A percentile compares a stretch with the other conserved stretches of the same genome.
phyloP scores from a whole-genome alignment of 106 monocot species.

The Dendrobium chrysotoxum region DNA sequence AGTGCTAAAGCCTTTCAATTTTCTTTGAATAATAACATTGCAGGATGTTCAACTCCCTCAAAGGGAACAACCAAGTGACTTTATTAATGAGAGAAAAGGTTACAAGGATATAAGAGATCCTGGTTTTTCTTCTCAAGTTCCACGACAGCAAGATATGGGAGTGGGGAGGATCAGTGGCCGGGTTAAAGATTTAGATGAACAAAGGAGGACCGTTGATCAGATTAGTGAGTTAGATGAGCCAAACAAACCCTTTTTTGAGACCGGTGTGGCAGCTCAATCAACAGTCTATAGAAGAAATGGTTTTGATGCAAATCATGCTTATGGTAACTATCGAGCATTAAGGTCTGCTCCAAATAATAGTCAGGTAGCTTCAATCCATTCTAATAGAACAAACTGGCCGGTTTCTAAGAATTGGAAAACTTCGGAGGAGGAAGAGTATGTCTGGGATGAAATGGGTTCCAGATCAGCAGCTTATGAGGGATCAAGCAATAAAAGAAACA shows the following conservation, averaged over 20 bases:
- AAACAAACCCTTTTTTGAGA: background rate
- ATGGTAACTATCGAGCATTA: conserved; percentile 12
- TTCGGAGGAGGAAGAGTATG: conserved; percentile 92
- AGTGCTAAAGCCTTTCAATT: background rate
- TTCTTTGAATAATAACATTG: background rate
- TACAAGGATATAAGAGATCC: conserved; percentile 3
- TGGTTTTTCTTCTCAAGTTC: conserved; percentile 10
- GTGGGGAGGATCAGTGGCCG: conserved; percentile 5
- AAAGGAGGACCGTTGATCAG: conserved; percentile 5
- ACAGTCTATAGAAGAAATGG: conserved; percentile 4
- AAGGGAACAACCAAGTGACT: conserved; percentile 6
- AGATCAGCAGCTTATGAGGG: conserved; percentile 15
- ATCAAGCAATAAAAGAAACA: conserved; percentile 5
- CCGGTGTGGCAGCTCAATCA: conserved; percentile 1
- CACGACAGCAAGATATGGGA: conserved; percentile 5
- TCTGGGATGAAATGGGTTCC: conserved; percentile 62
- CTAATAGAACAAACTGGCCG: conserved; percentile 4
- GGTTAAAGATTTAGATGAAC: conserved; percentile 7
- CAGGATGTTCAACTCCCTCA: conserved; percentile 22
- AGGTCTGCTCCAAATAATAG: conserved; percentile 11
- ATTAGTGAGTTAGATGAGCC: conserved; percentile 7
- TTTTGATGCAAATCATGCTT: conserved; percentile 15
- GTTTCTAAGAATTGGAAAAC: conserved; percentile 74
- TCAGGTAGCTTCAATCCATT: conserved; percentile 5
- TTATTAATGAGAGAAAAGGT: conserved; percentile 4